Base-by-base conservation (phyloP, 2,329 filamentous ascomycete species). In the Ophiosphaerella korrae region DNA sequence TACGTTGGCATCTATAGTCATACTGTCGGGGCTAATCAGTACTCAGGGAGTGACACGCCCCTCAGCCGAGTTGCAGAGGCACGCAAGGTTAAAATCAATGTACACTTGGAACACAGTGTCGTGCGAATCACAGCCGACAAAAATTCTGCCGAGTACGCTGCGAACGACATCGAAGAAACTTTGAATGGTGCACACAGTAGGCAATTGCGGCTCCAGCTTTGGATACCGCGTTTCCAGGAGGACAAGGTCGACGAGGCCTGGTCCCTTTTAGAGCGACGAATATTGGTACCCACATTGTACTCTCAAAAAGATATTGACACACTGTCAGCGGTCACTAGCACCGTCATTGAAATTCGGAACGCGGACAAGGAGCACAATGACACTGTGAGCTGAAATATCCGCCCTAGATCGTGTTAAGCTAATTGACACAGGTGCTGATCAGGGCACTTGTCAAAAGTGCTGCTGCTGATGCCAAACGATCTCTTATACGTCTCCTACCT, bases 41-140 rank as follows among this genome's bases (percentile, higher is more conserved):
- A 29, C 34, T 18, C 23, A 69, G 66, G 48, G 23, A 41, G 41
- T 18, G 53, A 63, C 14, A 65, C 55, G 3, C 40, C 50, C 7
- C 55, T 75, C 7, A 64, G 72, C 36, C 52, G 53, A 7, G 67
- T 75, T 16, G 60, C 64, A 18, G 42, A 42, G n/a, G 41, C 45
- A 18, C 61, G 72, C 12, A 67, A 59, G 29, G 70, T 60, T 21
- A 74, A 61, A 29, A 44, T 73, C 8, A 66, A 75, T 33, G 52
- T 70, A 13, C 57, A 64, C 32, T 45, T 51, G 31, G 46, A 52
- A 3, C 56, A 68, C 32, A 58, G 56, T 32, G 53, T 72, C 14
- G 44, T 75, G 9, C 68, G 72, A 16, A 72, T 75, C 29, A 75
- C 67, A 7, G 71, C 71, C 26, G 66, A 72, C 46, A 73, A 72